Conservation (phyloP, 2,329 filamentous ascomycete genomes). For the Stemphylium vesicarium region DNA sequence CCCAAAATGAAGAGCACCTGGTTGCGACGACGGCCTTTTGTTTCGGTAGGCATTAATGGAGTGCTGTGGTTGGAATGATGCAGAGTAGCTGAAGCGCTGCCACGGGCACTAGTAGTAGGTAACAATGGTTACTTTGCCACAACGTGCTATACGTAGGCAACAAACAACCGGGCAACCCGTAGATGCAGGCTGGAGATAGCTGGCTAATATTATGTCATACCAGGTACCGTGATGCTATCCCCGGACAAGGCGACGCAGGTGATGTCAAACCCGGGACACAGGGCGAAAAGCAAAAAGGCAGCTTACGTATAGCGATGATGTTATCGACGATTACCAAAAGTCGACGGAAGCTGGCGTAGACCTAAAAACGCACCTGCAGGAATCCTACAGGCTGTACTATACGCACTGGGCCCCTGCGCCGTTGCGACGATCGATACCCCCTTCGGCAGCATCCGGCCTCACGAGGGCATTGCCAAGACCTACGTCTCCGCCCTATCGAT, state of each 20-base stretch:
- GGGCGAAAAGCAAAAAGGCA: not conserved
- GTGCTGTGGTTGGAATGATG: slow-evolving; percentile 1
- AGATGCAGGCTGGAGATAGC: not conserved
- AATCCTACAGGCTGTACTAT: not conserved
- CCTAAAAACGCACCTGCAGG: not conserved
- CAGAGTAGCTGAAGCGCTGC: not conserved
- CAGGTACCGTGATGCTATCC: not conserved
- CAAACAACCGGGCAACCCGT: not conserved
- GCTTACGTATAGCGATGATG: not conserved
- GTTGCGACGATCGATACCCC: slow-evolving; percentile 7
- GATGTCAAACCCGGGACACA: not conserved
- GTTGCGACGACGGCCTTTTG: slow-evolving; percentile 8
- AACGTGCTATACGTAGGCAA: not conserved
- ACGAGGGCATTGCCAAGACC: slow-evolving; percentile 6
- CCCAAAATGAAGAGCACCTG: slow-evolving; percentile 13
- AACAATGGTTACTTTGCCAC: not conserved
- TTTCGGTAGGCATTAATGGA: slow-evolving; percentile 7
- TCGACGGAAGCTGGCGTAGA: not conserved
- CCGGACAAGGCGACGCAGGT: not conserved
- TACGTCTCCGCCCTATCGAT: slow-evolving; percentile 7
- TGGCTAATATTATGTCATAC: not conserved
- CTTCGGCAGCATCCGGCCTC: slow-evolving; percentile 3
- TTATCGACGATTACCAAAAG: not conserved
- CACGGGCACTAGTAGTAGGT: slow-evolving; percentile 1
- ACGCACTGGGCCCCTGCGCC: not conserved